Base-by-base conservation (phyloP, 306 rosid species). In the Corylus americana region DNA sequence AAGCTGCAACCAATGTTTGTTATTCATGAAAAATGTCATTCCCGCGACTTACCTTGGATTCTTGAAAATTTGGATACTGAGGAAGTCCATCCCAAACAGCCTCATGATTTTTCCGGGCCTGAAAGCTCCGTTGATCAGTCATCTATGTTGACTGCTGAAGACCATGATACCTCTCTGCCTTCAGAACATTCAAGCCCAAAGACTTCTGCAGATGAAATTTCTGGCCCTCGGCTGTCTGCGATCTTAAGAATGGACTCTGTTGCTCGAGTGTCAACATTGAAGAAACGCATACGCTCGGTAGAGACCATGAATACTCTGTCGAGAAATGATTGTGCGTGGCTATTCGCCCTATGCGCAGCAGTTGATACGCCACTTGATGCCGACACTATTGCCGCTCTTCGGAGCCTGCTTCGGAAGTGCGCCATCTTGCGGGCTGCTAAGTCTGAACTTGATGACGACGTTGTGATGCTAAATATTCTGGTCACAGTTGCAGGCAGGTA, bases 331-430 rank as follows among this genome's bases (percentile, higher is more conserved):
- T 89, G 94, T 78, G 31, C 83, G 80, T 95, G 99, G 96, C 82
- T 95, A 4, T 95, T 92, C 88, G 91, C 96, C 17, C 85, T 95
- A 1, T 90, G 92, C 85, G 97, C 93, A 0, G 85, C 86, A 25
- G 91, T 95, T 64, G 97, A 92, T 79, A 61, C 87, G 62, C 99
- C 98, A 14, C 80, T 92, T 12, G 83, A 92, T 78, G 98, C 86
- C 17, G 94, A 95, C 83, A 82, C 90, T 31, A 45, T 85, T 45
- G 94, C 97, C 7, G 76, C 97, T 27, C 77, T 95, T 42, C 84
- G 99, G 78, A 86, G 92, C 86, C 88, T 93, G 82, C 92, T 95
- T 49, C 87, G 97, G 7, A 93, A 91, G 87, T 87, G 99, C 55
- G 96, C 98, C 12, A 78, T 83, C 78, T 77, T 92, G 66, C 91